A percentile compares a stretch with the other conserved stretches of the same genome.
Conservation (phyloP, 495 filamentous ascomycete genomes). For the Penicillium crystallinum region DNA sequence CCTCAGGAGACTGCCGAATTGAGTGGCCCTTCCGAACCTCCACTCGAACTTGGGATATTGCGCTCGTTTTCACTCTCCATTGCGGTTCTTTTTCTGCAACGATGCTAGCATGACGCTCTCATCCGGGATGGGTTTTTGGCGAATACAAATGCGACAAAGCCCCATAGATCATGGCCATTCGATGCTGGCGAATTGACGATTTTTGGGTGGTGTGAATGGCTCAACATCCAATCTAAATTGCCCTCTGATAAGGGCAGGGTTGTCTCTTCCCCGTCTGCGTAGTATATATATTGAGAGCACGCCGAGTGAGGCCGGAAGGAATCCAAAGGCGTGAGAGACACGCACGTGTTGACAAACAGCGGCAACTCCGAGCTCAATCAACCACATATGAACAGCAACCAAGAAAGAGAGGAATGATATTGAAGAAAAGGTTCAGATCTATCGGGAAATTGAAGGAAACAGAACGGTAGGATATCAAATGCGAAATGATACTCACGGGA, state of each 20-base stretch:
- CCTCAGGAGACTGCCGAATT: conserved; percentile 9
- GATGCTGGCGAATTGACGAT: not conserved
- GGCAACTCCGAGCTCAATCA: not conserved
- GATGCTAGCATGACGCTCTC: not conserved
- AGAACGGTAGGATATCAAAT: not conserved
- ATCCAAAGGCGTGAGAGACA: not conserved
- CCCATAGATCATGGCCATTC: not conserved
- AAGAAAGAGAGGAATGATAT: conserved; percentile 19
- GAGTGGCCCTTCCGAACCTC: not conserved
- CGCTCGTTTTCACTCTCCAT: not conserved
- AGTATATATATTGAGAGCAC: not conserved
- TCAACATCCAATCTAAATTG: not conserved
- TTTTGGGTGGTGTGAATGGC: not conserved
- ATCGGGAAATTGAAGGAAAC: conserved; percentile 10
- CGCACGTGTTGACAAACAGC: not conserved
- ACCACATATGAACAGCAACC: conserved; percentile 9
- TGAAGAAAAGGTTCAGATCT: conserved; percentile 14
- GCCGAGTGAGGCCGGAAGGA: not conserved
- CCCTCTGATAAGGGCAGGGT: not conserved
- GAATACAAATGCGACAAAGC: not conserved
- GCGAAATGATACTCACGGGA: conserved; percentile 32
- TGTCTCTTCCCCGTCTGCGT: not conserved
- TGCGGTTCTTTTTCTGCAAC: not conserved
- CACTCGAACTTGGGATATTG: conserved; percentile 2
- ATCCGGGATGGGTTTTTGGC: not conserved